Evolutionary conservation across 805 yeast species (phyloP).

Genomic region (Blastobotrys americana): DNA sequence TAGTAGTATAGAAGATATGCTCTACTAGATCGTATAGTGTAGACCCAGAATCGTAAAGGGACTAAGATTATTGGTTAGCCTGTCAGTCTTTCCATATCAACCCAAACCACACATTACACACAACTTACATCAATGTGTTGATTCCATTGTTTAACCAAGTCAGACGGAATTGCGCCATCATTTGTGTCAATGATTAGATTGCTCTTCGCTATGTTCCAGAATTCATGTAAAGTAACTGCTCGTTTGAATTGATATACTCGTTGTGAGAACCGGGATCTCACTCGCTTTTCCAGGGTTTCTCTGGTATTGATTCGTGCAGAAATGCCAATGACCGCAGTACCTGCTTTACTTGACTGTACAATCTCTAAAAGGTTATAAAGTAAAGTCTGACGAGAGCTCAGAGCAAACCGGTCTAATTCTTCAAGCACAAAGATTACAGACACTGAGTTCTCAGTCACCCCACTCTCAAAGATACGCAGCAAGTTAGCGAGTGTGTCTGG

Average conservation of each 20-base stretch:
- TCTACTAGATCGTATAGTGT: slow-evolving; percentile 34
- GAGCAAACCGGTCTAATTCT: slow-evolving; percentile 74
- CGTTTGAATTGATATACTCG: slow-evolving; percentile 56
- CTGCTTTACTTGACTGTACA: slow-evolving; percentile 62
- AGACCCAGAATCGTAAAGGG: slow-evolving; percentile 16
- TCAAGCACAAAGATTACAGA: slow-evolving; percentile 76
- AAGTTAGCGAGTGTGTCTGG: slow-evolving; percentile 23
- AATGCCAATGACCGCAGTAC: slow-evolving; percentile 75
- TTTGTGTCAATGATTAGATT: slow-evolving; percentile 32
- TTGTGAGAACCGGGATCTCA: slow-evolving; percentile 82
- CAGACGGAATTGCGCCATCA: slow-evolving; percentile 9
- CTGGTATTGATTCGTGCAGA: slow-evolving; percentile 68
- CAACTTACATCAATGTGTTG: slow-evolving; percentile 16
- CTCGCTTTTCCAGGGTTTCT: slow-evolving; percentile 85
- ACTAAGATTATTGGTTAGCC: no score
- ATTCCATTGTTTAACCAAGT: slow-evolving; percentile 18
- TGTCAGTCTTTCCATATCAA: no score
- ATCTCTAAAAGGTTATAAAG: slow-evolving; percentile 83
- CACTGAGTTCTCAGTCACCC: slow-evolving; percentile 26
- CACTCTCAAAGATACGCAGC: slow-evolving; percentile 24
- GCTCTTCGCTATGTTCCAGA: slow-evolving; percentile 41
- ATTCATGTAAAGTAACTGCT: slow-evolving; percentile 41
- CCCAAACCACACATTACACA: no score
- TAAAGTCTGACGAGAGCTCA: slow-evolving; percentile 67
- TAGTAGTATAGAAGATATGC: slow-evolving; percentile 50